Base-by-base conservation (phyloP, 768 basidiomycete genomes). In the Phanerodontia chrysosporium region DNA sequence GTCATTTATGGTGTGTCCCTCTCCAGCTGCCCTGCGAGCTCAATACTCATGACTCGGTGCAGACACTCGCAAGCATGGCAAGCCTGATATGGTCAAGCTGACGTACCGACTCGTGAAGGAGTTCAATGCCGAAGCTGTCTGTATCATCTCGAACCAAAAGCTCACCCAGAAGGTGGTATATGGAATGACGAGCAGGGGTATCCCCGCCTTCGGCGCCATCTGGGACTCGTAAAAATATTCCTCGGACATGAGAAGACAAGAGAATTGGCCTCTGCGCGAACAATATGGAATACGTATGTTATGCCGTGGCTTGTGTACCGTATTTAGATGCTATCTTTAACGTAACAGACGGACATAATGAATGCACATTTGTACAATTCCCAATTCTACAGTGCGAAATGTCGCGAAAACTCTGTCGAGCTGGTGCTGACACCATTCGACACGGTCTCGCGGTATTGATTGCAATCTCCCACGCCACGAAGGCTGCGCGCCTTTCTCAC, bases 121-220 rank as follows among this genome's bases (percentile, higher is more conserved):
- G 58, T 74, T 73, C 66, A 65, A 75, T 14, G 74, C 74, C 1
- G 72, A 74, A 66, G 83, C 83, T 9, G 83, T 85, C 8, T 77
- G 78, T 54, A 75, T 84, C 25, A 84, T 84, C 60, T 83, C 83
- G 24, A 84, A 85, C 66, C 81, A 80, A 64, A 80, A 75, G 60
- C 68, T 84, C 29, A 84, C 83, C 32, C 69, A 75, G 53, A 83
- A 83, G 66, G 73, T 84, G 21, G 83, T 84, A 28, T 84, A 83
- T 65, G 83, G 82, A 18, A 80, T 82, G 78, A 80, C 77, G 74
- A 81, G 79, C 64, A 67, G 82, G 58, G 83, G 82, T 2, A 82
- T 84, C 54, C 81, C 83, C n/a, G 82, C 82, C 2, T 85, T 82
- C 60, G 83, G 83, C 27, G 81, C 82, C 7, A 83, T 83, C 60